These are phyloP conservation scores for Coemansia pectinata DNA, from an alignment of 192 early-diverging fungal species.

Conservation along the genomic window DNA sequence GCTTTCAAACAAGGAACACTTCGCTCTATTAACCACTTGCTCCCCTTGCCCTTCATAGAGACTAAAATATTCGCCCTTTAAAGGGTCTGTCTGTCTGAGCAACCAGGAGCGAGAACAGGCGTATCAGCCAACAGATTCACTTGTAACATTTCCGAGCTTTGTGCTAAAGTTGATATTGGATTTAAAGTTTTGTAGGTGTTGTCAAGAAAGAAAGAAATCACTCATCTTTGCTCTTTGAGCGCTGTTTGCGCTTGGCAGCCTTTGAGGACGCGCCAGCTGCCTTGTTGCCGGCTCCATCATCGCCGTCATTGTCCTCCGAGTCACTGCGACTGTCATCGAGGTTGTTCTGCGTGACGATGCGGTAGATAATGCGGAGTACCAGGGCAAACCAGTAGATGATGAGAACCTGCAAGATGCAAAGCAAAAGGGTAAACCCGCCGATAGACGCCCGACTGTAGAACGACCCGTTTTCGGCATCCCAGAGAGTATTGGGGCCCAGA, in stretches of 20 bases:
- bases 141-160: too few relatives aligned
- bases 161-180: neutral
- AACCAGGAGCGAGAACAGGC: too few relatives aligned
- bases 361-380: constrained; percentile 65
- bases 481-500: constrained; percentile 9
- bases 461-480: constrained; percentile 28
- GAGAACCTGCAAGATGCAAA: constrained; percentile 59
- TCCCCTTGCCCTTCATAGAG: too few relatives aligned
- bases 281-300: constrained; percentile 3
- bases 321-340: constrained; percentile 71
- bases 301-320: constrained; percentile 56
- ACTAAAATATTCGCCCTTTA: too few relatives aligned
- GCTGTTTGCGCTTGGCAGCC: neutral
- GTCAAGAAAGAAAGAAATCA: neutral
- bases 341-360: constrained; percentile 57
- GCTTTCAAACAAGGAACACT: too few relatives aligned
- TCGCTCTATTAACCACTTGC: too few relatives aligned
- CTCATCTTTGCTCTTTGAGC: constrained; percentile 15
- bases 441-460: constrained; percentile 27
- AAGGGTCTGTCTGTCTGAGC: too few relatives aligned
- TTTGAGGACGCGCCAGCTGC: neutral
- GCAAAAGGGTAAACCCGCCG: constrained; percentile 17
- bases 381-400: constrained; percentile 71
- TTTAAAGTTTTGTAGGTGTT: neutral
- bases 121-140: too few relatives aligned